These are phyloP conservation scores for Setaria viridis DNA, from an alignment of 202 grass and related monocot species.

Conservation along the genomic window DNA sequence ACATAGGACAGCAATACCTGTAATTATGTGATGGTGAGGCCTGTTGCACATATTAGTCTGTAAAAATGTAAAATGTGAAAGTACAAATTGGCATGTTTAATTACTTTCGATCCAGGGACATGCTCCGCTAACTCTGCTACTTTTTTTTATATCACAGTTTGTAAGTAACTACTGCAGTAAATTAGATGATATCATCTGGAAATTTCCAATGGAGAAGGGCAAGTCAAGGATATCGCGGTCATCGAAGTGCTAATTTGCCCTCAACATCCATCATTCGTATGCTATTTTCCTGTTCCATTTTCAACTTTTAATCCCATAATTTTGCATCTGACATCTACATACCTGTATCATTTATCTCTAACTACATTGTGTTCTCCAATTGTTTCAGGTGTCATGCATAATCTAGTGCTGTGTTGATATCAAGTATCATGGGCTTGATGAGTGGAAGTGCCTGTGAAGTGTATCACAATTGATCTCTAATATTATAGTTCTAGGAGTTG, in stretches of 20 bases:
- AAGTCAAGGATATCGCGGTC: conserved; percentile 61
- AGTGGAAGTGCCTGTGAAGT: conserved; percentile 2
- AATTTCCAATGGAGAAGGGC: conserved; percentile 65
- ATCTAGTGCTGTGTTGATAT: neutral
- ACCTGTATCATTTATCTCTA: conserved; percentile 10
- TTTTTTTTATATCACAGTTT: conserved; percentile 60
- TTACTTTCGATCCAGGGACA: conserved; percentile 14
- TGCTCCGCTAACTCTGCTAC: conserved; percentile 39
- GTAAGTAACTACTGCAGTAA: conserved; percentile 82
- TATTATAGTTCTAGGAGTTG: conserved; percentile 35
- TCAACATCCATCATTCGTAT: neutral
- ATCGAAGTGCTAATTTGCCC: conserved; percentile 55
- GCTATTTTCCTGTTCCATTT: conserved; percentile 15
- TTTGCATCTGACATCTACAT: neutral
- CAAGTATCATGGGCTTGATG: conserved; percentile 1
- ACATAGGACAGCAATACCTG: neutral
- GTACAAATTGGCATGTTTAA: conserved; percentile 20
- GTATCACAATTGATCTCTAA: conserved; percentile 14
- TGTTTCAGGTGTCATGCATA: conserved; percentile 49
- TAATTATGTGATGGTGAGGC: neutral
- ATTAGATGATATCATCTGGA: conserved; percentile 94
- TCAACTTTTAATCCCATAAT: neutral
- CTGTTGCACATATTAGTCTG: conserved; percentile 27
- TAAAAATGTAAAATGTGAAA: conserved; percentile 25
- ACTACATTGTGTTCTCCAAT: neutral